These are phyloP conservation scores for Phytophthora cryptogea DNA, from an alignment of 352 stramenopile genomes.

Conservation along the genomic window DNA sequence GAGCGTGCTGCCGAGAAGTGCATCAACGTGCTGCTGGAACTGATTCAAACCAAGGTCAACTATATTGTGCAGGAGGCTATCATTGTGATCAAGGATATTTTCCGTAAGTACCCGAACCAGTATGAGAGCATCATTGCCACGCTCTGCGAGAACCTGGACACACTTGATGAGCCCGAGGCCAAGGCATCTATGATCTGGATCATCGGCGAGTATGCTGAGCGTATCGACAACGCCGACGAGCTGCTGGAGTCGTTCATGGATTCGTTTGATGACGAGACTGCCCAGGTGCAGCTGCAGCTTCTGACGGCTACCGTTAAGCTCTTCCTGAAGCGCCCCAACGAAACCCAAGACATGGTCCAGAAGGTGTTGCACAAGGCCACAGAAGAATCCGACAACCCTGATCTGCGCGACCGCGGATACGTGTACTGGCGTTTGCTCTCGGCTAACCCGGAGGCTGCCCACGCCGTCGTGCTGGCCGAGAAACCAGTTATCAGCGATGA, in stretches of 20 bases:
- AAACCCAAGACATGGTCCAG: constrained; percentile 97
- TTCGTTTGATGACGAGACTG: constrained; percentile 97
- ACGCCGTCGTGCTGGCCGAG: constrained; percentile 97
- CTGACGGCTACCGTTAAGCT: constrained; percentile 99
- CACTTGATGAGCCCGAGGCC: constrained; percentile 98
- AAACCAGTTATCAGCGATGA: constrained; percentile 99
- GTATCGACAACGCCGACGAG: constrained; percentile 99
- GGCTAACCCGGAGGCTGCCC: constrained; percentile 98
- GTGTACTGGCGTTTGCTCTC: constrained; percentile 99
- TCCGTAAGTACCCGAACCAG: constrained; percentile 99
- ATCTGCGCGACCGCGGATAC: constrained; percentile 98
- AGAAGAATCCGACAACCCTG: constrained; percentile 98
- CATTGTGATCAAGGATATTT: constrained; percentile 99
- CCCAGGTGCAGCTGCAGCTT: constrained; percentile 97
- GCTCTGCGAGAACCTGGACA: constrained; percentile 99
- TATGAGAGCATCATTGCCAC: constrained; percentile 99
- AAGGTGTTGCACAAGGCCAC: constrained; percentile 97
- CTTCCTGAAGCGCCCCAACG: constrained; percentile 96
- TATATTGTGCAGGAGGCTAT: constrained; percentile 99
- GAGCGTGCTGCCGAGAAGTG: constrained; percentile 97
- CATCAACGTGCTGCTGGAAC: constrained; percentile 98
- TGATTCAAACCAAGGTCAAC: constrained; percentile 99
- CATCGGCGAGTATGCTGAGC: constrained; percentile 99
- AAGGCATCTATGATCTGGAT: constrained; percentile 99
- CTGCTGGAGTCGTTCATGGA: constrained; percentile 99